These are phyloP conservation scores for Colletotrichum sp. DNA, from an alignment of 2,329 filamentous ascomycete species.

Conservation along the genomic window DNA sequence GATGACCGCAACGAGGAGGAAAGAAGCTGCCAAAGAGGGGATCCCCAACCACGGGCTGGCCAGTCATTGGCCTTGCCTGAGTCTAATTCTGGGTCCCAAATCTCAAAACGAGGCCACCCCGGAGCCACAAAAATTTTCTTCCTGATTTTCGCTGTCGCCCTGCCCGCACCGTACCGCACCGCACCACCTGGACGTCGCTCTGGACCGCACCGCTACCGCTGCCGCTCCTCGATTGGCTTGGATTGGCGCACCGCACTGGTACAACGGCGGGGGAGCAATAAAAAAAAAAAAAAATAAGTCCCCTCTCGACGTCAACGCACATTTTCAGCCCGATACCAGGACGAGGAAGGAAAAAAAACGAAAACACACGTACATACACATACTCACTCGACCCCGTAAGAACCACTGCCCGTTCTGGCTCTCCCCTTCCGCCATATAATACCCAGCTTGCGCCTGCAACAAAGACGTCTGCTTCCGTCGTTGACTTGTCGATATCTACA, in stretches of 20 bases:
- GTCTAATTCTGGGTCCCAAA: not conserved
- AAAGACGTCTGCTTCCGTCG: not conserved
- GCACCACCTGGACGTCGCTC: not conserved
- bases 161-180: not conserved
- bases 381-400: not conserved
- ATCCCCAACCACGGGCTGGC: not conserved
- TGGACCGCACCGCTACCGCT: not conserved
- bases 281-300: not conserved
- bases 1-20: not conserved
- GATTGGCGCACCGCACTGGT: slow-evolving; percentile 25
- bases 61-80: not conserved
- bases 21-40: not conserved
- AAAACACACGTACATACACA: not conserved
- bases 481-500: slow-evolving; percentile 16
- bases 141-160: not conserved
- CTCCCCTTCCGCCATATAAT: slow-evolving; percentile 13
- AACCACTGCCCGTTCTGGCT: slow-evolving; percentile 7
- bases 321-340: not conserved
- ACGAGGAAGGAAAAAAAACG: not conserved
- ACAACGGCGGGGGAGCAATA: not conserved
- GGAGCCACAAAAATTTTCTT: slow-evolving; percentile 18
- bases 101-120: slow-evolving; percentile 21
- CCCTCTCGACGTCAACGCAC: not conserved
- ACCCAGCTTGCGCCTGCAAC: not conserved
- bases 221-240: not conserved